Evolutionary conservation across 208 protist species (phyloP).

Genomic region (Herpetomonas muscarum): DNA sequence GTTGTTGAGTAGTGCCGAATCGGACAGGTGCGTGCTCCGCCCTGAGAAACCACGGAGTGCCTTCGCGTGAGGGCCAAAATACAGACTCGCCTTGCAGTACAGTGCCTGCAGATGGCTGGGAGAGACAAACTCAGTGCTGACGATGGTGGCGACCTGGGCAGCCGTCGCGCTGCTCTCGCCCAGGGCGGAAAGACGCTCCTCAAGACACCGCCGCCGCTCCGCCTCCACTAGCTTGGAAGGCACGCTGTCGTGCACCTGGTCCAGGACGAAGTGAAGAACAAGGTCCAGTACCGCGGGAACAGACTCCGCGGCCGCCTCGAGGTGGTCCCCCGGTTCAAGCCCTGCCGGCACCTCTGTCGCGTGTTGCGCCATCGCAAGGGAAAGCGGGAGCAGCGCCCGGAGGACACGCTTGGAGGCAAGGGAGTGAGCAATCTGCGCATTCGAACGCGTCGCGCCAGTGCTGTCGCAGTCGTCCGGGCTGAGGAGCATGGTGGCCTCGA

Average conservation of each 20-base stretch:
- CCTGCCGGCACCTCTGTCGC: too few species aligned
- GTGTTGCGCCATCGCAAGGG: too few species aligned
- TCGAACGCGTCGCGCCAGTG: too few species aligned
- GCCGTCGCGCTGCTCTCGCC: not conserved
- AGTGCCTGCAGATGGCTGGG: constrained; percentile 24
- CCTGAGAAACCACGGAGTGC: constrained; percentile 9
- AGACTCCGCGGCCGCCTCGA: not conserved
- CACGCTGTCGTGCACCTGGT: constrained; percentile 69
- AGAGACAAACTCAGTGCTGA: constrained; percentile 17
- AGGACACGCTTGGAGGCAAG: constrained; percentile 41
- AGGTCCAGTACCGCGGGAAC: constrained; percentile 24
- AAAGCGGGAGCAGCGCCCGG: constrained; percentile 45
- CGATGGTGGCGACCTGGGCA: constrained; percentile 4
- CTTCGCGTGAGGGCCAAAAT: constrained; percentile 51
- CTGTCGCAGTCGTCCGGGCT: not conserved
- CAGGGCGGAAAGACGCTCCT: constrained; percentile 1
- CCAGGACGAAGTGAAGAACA: constrained; percentile 67
- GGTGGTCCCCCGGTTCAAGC: too few species aligned
- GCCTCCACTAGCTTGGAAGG: constrained; percentile 19
- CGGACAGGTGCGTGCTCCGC: constrained; percentile 19
- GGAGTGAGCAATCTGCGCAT: constrained; percentile 21
- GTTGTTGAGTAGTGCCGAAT: constrained; percentile 31
- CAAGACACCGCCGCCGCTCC: constrained; percentile 12
- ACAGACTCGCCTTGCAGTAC: constrained; percentile 41
- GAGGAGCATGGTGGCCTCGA: constrained; percentile 9